phyloP scores from a whole-genome alignment of 2,329 filamentous ascomycete species.

The Calonectria montana region DNA sequence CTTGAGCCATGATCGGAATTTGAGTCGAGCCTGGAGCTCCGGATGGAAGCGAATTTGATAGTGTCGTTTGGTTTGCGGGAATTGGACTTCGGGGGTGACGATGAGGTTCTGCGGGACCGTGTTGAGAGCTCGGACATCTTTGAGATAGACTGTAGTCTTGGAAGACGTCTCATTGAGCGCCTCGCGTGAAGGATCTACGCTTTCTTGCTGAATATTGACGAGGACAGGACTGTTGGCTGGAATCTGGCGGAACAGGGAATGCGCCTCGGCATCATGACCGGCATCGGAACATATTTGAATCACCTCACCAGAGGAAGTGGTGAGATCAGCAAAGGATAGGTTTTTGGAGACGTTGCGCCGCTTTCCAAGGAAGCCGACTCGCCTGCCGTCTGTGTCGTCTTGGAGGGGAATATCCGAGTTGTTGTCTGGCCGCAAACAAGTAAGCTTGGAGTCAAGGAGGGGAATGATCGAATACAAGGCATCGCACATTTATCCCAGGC shows the following conservation, averaged over 20 bases:
- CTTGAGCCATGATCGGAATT: slow-evolving; percentile 73
- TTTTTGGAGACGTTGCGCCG: slow-evolving; percentile 75
- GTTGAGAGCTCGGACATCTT: slow-evolving; percentile 56
- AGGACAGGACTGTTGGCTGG: slow-evolving; percentile 65
- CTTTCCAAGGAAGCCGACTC: slow-evolving; percentile 75
- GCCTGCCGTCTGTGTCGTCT: slow-evolving; percentile 27
- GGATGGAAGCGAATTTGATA: slow-evolving; percentile 84
- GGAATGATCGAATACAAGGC: neutral
- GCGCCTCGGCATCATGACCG: slow-evolving; percentile 48
- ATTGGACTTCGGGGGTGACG: slow-evolving; percentile 78
- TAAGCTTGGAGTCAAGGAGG: neutral
- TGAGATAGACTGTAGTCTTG: slow-evolving; percentile 73
- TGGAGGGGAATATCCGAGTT: slow-evolving; percentile 37
- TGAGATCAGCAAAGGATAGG: slow-evolving; percentile 75
- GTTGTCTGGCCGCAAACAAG: slow-evolving; percentile 38
- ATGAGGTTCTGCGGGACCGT: slow-evolving; percentile 72
- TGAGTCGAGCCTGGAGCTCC: slow-evolving; percentile 74
- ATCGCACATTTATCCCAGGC: slow-evolving; percentile 48
- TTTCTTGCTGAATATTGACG: slow-evolving; percentile 54
- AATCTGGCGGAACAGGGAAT: slow-evolving; percentile 57
- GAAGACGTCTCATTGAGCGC: slow-evolving; percentile 36
- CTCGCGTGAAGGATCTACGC: slow-evolving; percentile 31
- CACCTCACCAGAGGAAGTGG: slow-evolving; percentile 51
- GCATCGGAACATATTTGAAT: slow-evolving; percentile 59
- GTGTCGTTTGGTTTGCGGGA: slow-evolving; percentile 80